phyloP scores from a whole-genome alignment of 2,329 filamentous ascomycete genomes.

The Tolypocladium nubicola region DNA sequence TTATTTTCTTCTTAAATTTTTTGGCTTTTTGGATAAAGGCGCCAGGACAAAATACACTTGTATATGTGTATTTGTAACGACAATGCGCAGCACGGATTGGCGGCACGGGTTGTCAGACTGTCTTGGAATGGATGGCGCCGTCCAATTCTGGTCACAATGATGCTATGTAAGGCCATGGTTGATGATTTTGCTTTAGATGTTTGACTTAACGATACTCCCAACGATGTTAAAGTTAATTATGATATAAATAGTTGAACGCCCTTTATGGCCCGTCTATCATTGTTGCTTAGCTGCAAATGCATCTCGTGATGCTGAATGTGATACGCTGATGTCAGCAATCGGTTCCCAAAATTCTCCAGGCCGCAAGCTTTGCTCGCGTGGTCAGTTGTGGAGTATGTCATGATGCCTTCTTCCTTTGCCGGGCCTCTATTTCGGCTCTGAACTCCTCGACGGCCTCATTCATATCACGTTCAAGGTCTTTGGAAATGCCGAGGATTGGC shows the following conservation, averaged over 20 bases:
- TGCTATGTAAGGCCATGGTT: background rate
- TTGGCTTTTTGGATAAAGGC: background rate
- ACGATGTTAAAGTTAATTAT: background rate
- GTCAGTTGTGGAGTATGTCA: background rate
- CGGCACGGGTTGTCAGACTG: background rate
- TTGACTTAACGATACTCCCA: background rate
- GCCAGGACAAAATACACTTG: background rate
- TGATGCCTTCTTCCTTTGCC: constrained; percentile 18
- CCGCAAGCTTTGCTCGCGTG: background rate
- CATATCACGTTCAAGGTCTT: constrained; percentile 64
- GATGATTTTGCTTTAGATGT: background rate
- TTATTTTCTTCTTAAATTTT: background rate
- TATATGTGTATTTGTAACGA: background rate
- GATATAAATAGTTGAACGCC: background rate
- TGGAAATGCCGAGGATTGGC: constrained; percentile 67
- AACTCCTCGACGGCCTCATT: constrained; percentile 71
- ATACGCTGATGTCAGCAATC: background rate
- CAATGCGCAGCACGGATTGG: background rate
- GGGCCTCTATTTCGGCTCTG: constrained; percentile 55
- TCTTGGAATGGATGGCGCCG: background rate
- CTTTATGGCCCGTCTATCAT: background rate
- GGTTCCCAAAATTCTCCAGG: background rate
- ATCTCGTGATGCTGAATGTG: background rate
- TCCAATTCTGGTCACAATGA: background rate
- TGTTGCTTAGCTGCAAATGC: background rate